Conservation (phyloP, 2,329 filamentous ascomycete genomes). For the Grosmannia clavigera region DNA sequence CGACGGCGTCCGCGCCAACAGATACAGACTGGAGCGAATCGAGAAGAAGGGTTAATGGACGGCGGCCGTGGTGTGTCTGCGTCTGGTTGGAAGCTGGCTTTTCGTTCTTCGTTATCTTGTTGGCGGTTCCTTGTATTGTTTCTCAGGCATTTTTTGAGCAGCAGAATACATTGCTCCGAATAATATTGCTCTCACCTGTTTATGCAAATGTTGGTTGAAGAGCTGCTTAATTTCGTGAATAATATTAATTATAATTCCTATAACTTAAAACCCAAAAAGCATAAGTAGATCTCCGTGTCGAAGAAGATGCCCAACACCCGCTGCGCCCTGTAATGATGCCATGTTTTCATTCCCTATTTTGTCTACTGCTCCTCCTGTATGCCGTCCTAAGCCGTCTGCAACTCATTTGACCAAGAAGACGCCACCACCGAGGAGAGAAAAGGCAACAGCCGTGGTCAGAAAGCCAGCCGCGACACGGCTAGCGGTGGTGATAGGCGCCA, state of each 20-base stretch:
- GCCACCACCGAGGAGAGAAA: conserved; percentile 36
- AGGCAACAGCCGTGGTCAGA: conserved; percentile 35
- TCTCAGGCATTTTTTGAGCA: background rate
- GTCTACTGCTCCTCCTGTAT: background rate
- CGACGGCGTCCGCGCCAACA: conserved; percentile 51
- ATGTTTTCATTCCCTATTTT: background rate
- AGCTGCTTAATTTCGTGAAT: no score
- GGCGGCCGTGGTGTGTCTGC: background rate
- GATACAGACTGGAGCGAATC: conserved; percentile 42
- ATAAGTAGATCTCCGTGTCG: no score
- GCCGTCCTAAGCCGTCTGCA: background rate
- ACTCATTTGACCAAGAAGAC: conserved; percentile 32
- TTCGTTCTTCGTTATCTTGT: background rate
- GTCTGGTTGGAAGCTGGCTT: background rate
- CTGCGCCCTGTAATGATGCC: background rate
- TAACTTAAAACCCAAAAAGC: background rate
- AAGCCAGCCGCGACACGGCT: conserved; percentile 45
- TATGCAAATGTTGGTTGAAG: background rate
- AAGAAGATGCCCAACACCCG: background rate
- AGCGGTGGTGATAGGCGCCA: conserved; percentile 30
- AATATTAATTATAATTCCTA: background rate
- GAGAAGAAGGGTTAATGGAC: background rate
- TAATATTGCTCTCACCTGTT: background rate
- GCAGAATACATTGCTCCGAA: background rate
- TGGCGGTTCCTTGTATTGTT: background rate